These are phyloP conservation scores for Russula sp. DNA, from an alignment of 768 basidiomycete genomes.

Conservation along the genomic window DNA sequence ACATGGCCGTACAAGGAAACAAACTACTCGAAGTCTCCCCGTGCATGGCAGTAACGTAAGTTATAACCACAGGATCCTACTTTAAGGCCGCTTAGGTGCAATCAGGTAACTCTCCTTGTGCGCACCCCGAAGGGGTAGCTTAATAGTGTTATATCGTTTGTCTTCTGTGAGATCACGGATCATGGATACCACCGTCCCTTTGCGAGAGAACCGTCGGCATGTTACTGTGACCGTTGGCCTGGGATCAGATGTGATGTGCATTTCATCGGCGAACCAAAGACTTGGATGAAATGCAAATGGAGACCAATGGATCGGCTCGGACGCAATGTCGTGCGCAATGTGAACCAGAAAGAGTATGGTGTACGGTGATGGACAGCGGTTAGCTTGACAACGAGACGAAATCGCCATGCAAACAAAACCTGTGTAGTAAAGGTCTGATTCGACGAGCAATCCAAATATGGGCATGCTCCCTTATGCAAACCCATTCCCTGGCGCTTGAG, in stretches of 20 bases:
- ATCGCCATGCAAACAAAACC: constrained; percentile 16
- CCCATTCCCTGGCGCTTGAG: constrained; percentile 7
- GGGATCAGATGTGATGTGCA: background rate
- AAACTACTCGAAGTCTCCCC: too few relatives aligned
- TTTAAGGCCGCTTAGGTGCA: too few relatives aligned
- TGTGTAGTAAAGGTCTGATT: background rate
- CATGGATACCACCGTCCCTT: background rate
- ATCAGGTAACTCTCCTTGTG: too few relatives aligned
- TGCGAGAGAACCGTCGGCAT: background rate
- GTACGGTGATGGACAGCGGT: background rate
- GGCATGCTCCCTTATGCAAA: constrained; percentile 5
- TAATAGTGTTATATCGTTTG: too few relatives aligned
- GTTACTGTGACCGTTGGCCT: background rate
- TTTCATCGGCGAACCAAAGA: background rate
- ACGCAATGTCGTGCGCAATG: background rate
- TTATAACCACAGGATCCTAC: too few relatives aligned
- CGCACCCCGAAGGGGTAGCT: too few relatives aligned
- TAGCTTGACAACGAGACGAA: constrained; percentile 5
- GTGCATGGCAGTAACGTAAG: too few relatives aligned
- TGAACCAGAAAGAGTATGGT: background rate
- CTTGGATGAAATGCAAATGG: too few relatives aligned
- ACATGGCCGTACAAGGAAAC: too few relatives aligned
- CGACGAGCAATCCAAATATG: constrained; percentile 8
- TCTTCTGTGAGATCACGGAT: too few relatives aligned
- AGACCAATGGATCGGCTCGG: background rate